These are phyloP conservation scores for Diaporthe sp. DNA, from an alignment of 2,329 filamentous ascomycete genomes.

Conservation along the genomic window DNA sequence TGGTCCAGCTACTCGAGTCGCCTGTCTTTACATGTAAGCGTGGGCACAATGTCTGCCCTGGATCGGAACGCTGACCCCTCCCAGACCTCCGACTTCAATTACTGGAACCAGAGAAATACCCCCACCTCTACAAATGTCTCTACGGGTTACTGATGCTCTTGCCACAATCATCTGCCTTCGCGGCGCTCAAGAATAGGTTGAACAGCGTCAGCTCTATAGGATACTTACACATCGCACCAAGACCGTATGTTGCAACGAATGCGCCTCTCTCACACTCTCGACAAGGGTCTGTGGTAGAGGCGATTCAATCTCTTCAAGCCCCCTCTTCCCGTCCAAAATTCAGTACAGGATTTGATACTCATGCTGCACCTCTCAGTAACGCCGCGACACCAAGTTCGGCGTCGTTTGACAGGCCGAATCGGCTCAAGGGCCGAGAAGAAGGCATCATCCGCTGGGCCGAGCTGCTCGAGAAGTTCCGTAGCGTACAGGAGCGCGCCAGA, in stretches of 20 bases:
- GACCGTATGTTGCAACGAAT: slow-evolving; percentile 74
- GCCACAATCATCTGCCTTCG: slow-evolving; percentile 98
- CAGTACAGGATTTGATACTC: slow-evolving; percentile 53
- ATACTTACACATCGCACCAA: slow-evolving; percentile 85
- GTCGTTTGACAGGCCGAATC: slow-evolving; percentile 79
- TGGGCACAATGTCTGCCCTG: not conserved
- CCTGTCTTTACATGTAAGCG: slow-evolving; percentile 94
- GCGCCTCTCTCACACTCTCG: slow-evolving; percentile 49
- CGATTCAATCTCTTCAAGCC: slow-evolving; percentile 47
- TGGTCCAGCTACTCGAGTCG: slow-evolving; percentile 96
- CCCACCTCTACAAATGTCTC: slow-evolving; percentile 96
- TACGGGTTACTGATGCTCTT: slow-evolving; percentile 98
- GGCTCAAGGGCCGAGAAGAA: slow-evolving; percentile 87
- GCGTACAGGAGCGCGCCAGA: slow-evolving; percentile 88
- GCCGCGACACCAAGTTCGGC: slow-evolving; percentile 64
- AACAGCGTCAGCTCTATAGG: slow-evolving; percentile 98
- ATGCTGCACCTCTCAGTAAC: slow-evolving; percentile 55
- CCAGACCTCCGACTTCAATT: slow-evolving; percentile 93
- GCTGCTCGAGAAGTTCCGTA: slow-evolving; percentile 93
- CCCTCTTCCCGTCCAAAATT: slow-evolving; percentile 42
- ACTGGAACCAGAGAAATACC: slow-evolving; percentile 94
- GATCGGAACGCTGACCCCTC: not conserved
- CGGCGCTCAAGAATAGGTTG: slow-evolving; percentile 93
- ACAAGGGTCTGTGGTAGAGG: slow-evolving; percentile 52
- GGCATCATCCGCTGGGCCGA: slow-evolving; percentile 91